Evolutionary conservation across 2,329 filamentous ascomycete genomes (phyloP), one percentile per base, ranked within the genome.

Genomic region (Talaromyces pinophilus): DNA sequence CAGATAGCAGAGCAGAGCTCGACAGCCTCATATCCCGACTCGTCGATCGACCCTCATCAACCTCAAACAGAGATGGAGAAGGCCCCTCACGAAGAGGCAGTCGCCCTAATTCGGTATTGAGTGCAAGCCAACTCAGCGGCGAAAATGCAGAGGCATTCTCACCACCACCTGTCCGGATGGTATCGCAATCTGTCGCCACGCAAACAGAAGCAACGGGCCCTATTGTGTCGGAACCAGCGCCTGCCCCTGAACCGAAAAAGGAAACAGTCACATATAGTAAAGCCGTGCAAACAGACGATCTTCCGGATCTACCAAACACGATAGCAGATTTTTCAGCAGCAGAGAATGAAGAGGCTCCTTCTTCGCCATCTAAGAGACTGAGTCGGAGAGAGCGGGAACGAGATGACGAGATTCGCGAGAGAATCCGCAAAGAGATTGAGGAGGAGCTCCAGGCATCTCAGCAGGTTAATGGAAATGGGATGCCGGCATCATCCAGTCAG

Each of bases 201-300:
- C 92, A 94, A 73, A 90, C 88, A 2, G 86, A 97, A 22, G 90
- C 88, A 7, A 90, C 93, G 0, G 88, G 87, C 11, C 85, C 91
- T 7, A 83, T 92, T 63, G 88, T 89, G 19, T 93, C 92, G 40
- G 86, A 95, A 67, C 93, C 90, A 79, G 93, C 97, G 87, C 90
- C 70, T 10, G 65, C 74, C 70, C 75, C 77, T 72, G 73, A 83
- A 69, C 76, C 79, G 62, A 84, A 82, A 72, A 81, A 82, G 70
- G 95, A 99, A 78, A 84, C 96, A 67, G 93, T 96, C 75, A 96
- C 93, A 63, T 99, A 99, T 83, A 98, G 92, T 84, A 98, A 97
- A 82, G 93, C 89, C 65, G 93, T 98, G 25, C 96, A 99, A 79
- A 97, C 95, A 17, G 88, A 90, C 73, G 88, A 90, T 69, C 91